A percentile compares a stretch with the other conserved stretches of the same genome.
phyloP scores from a whole-genome alignment of 805 yeast genomes.

The Teunomyces atbi region DNA sequence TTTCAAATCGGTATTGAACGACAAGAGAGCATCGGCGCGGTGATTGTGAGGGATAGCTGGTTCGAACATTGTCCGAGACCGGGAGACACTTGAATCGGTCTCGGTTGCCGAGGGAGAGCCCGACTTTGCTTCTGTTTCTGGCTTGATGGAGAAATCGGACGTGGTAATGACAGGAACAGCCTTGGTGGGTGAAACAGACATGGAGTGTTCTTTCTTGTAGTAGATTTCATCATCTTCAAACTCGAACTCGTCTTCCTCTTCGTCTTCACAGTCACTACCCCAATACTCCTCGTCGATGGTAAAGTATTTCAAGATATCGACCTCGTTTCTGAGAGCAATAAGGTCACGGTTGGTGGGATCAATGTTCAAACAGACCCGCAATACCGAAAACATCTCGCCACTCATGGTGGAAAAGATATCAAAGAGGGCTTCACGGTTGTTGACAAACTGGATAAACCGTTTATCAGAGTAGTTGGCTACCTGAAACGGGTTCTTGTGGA shows the following conservation, averaged over 20 bases:
- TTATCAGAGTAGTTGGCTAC: conserved; percentile 80
- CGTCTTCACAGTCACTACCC: conserved; percentile 52
- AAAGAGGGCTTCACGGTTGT: conserved; percentile 83
- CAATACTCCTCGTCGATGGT: conserved; percentile 73
- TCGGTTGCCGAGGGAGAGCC: conserved; percentile 8
- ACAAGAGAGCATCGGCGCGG: conserved; percentile 43
- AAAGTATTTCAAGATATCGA: conserved; percentile 59
- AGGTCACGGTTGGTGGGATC: conserved; percentile 86
- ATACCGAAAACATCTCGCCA: conserved; percentile 79
- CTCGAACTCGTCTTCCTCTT: conserved; percentile 24
- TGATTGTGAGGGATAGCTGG: conserved; percentile 32
- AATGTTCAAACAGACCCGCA: conserved; percentile 72
- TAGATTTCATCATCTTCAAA: conserved; percentile 23
- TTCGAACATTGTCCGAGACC: conserved; percentile 5
- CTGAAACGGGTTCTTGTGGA: conserved; percentile 83
- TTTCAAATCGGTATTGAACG: conserved; percentile 33
- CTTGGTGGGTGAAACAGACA: conserved; percentile 15
- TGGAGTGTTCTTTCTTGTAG: conserved; percentile 8
- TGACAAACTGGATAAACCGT: conserved; percentile 79
- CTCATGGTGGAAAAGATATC: conserved; percentile 91
- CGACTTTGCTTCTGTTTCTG: neutral
- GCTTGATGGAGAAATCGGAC: conserved; percentile 5
- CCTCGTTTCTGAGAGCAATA: conserved; percentile 55
- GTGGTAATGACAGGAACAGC: conserved; percentile 8
- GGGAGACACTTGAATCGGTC: conserved; percentile 8